A percentile compares a stretch with the other conserved stretches of the same genome.
These are phyloP conservation scores for Russula foetens DNA, from an alignment of 768 basidiomycete species.

Conservation along the genomic window DNA sequence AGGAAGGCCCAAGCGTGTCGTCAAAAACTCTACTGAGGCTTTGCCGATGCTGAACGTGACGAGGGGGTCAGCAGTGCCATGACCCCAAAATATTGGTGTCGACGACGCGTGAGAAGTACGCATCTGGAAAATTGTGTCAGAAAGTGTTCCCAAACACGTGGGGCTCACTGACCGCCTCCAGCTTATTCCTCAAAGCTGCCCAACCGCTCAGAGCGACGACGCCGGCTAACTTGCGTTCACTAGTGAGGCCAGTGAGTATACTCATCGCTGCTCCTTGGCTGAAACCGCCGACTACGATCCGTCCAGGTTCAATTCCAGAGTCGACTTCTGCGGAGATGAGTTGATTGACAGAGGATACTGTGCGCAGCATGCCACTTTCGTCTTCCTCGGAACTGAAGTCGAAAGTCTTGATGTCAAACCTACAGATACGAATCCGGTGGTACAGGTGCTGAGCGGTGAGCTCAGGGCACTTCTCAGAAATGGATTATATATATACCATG, in stretches of 20 bases:
- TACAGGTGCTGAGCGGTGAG: neutral
- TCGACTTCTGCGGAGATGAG: constrained; percentile 72
- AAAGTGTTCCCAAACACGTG: neutral
- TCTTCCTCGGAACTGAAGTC: constrained; percentile 59
- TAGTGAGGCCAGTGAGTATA: constrained; percentile 65
- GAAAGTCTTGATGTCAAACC: constrained; percentile 75
- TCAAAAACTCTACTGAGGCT: constrained; percentile 50
- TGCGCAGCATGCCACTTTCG: constrained; percentile 63
- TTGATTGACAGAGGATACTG: constrained; percentile 50
- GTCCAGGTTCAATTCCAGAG: constrained; percentile 53
- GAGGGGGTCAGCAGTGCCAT: constrained; percentile 69
- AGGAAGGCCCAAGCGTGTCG: constrained; percentile 41
- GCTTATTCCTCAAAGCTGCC: constrained; percentile 58
- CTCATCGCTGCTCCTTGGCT: constrained; percentile 79
- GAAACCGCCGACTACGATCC: constrained; percentile 85
- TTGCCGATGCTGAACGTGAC: constrained; percentile 50
- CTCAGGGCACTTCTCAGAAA: neutral
- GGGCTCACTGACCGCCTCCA: constrained; percentile 50
- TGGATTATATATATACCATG: constrained; percentile 41
- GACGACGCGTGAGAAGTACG: constrained; percentile 47
- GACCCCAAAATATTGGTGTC: constrained; percentile 81
- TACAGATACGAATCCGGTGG: constrained; percentile 23
- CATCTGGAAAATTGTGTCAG: constrained; percentile 38
- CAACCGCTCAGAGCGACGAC: constrained; percentile 71
- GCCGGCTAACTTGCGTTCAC: constrained; percentile 61